Evolutionary conservation across 208 protist species (phyloP).

Genomic region (Porcisia hertigi): DNA sequence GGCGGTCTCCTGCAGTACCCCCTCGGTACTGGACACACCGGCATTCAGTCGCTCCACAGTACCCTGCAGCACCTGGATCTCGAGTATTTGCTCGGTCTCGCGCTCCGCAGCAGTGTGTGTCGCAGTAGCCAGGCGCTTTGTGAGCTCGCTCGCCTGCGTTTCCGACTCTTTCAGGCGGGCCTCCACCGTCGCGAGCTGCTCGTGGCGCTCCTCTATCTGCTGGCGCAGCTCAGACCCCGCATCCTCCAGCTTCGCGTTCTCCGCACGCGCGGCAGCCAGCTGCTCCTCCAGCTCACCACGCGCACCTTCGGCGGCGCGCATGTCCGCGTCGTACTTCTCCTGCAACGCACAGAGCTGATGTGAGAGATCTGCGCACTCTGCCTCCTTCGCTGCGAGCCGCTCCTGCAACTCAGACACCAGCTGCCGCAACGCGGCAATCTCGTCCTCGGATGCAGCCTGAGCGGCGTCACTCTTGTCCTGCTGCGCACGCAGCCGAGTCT

Average conservation of each 20-base stretch:
- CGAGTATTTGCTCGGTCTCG: conserved; percentile 17
- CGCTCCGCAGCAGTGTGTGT: too few relatives aligned
- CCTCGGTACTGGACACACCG: neutral
- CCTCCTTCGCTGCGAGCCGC: conserved; percentile 23
- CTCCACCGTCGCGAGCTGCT: conserved; percentile 10
- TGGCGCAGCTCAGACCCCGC: conserved; percentile 5
- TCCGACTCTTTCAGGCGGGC: conserved; percentile 14
- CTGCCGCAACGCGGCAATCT: conserved; percentile 26
- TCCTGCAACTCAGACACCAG: conserved; percentile 22
- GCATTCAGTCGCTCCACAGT: conserved; percentile 24
- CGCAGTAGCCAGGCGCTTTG: too few relatives aligned
- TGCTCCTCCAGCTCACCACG: conserved; percentile 32
- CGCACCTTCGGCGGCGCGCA: neutral
- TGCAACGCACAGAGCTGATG: conserved; percentile 18
- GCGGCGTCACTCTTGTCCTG: conserved; percentile 25
- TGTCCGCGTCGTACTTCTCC: conserved; percentile 5
- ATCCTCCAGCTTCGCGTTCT: conserved; percentile 17
- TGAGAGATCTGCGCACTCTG: conserved; percentile 30
- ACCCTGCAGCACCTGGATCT: conserved; percentile 31
- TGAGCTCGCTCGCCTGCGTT: conserved; percentile 3
- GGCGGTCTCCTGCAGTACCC: conserved; percentile 20
- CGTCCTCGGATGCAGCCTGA: conserved; percentile 14
- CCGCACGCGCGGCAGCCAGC: conserved; percentile 13
- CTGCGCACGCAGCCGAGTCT: conserved; percentile 26
- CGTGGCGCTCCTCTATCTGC: conserved; percentile 9